Conservation (phyloP, 202 grass and related monocot species). For the Panicum virgatum region DNA sequence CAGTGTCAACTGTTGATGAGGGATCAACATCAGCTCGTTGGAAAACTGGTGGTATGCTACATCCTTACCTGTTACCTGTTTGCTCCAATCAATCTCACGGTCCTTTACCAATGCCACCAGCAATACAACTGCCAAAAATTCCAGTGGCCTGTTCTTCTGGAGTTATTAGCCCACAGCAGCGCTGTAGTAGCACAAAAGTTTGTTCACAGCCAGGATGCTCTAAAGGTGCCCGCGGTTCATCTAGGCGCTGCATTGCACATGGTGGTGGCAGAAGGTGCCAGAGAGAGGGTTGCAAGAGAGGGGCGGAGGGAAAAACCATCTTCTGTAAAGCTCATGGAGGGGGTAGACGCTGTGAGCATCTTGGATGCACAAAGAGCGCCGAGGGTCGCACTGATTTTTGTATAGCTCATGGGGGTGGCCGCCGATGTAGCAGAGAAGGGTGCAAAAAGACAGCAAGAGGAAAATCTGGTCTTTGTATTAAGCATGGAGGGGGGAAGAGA, state of each 20-base stretch:
- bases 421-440: conserved; percentile 55
- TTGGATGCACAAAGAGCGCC: conserved; percentile 81
- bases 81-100: conserved; percentile 7
- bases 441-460: conserved; percentile 71
- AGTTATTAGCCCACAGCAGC: conserved; percentile 32
- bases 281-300: conserved; percentile 71
- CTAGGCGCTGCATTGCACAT: conserved; percentile 74
- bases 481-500: conserved; percentile 80
- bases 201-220: conserved; percentile 60
- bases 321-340: conserved; percentile 88
- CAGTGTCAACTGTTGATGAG: conserved; percentile 56
- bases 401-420: conserved; percentile 79
- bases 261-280: conserved; percentile 77
- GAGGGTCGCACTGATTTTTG: conserved; percentile 76
- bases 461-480: conserved; percentile 76
- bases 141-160: conserved; percentile 25
- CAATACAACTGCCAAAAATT: conserved; percentile 21
- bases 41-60: conserved; percentile 66
- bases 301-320: conserved; percentile 77
- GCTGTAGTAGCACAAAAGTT: conserved; percentile 46
- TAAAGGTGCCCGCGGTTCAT: conserved; percentile 82
- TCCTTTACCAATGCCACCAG: background rate
- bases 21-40: conserved; percentile 71
- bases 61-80: conserved; percentile 43
- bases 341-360: conserved; percentile 58